Base-by-base conservation (phyloP, 2,329 filamentous ascomycete genomes). In the Penicillium paneum region DNA sequence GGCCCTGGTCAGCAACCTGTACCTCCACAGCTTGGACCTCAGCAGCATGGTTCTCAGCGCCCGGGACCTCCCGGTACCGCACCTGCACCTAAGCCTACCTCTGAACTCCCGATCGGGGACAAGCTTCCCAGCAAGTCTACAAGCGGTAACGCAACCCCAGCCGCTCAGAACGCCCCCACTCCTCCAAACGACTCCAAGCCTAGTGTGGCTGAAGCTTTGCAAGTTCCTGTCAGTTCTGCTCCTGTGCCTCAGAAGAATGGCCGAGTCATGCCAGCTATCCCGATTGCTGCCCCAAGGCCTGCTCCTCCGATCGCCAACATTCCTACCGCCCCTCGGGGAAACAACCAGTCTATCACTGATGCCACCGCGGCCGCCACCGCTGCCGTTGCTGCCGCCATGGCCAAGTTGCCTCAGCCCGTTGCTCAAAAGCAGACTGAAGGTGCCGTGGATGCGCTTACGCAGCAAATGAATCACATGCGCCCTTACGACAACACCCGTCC, bases 351-450 rank as follows among this genome's bases (percentile, higher is more conserved):
- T 2, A 73, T 77, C 60, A 75, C 77, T 32, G 76, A 79, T 60
- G 78, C 77, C 8, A 77, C 76, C 42, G 72, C 74, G 50, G 75
- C 78, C 34, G 77, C 79, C n/a, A 76, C 75, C 42, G 76, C 77
- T 47, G 78, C 78, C 32, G 79, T 81, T 49, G 78, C 76, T 26
- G 74, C 75, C 19, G 79, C 78, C 3, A 79, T 81, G 78, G 78
- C 78, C 15, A 81, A 80, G 57, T 60, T 81, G 35, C 70, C 74
- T 5, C 71, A 74, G 53, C 71, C 75, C 11, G 64, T 68, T 42
- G 65, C 65, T 24, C 66, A 69, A 55, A 68, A 71, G 60, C 69
- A 71, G 49, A 40, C 62, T 21, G 68, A 73, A 56, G 59, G 59
- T 8, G 65, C 70, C 3, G 66, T 79, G 36, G 77, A 80, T 12